Conservation (phyloP, 306 rosid species). For the Quercus suber region DNA sequence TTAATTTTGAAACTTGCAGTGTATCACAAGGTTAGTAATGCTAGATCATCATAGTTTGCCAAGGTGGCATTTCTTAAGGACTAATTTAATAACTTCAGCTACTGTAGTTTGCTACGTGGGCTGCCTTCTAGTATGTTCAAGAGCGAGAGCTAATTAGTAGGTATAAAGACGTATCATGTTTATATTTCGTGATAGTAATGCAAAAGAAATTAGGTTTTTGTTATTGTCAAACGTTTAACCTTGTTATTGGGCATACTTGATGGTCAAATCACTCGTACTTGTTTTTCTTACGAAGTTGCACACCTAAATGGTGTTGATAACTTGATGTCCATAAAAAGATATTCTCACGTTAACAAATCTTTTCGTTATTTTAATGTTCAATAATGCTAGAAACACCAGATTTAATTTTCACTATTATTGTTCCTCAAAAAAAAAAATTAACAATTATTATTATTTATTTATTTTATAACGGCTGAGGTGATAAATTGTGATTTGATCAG, state of each 20-base stretch:
- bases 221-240: background rate
- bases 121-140: background rate
- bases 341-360: too few species aligned
- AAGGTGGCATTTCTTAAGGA: background rate
- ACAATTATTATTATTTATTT: too few species aligned
- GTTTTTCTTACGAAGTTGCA: background rate
- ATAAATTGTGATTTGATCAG: too few species aligned
- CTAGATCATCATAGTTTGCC: background rate
- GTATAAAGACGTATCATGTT: background rate
- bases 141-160: background rate
- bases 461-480: too few species aligned
- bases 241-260: background rate
- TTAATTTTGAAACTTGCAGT: background rate
- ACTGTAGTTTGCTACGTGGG: background rate
- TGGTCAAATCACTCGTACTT: too few species aligned
- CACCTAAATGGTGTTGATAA: background rate
- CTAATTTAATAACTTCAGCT: background rate
- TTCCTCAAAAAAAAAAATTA: too few species aligned
- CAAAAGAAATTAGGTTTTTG: background rate
- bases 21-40: background rate
- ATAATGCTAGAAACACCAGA: too few species aligned
- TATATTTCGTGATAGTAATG: background rate
- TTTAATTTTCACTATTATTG: too few species aligned
- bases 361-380: too few species aligned
- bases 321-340: too few species aligned